Percentiles rank a stretch among this genome's conserved stretches.
Evolutionary conservation across 371 early-diverging fungal species (phyloP).

Genomic region (Aphelidium insulamus): DNA sequence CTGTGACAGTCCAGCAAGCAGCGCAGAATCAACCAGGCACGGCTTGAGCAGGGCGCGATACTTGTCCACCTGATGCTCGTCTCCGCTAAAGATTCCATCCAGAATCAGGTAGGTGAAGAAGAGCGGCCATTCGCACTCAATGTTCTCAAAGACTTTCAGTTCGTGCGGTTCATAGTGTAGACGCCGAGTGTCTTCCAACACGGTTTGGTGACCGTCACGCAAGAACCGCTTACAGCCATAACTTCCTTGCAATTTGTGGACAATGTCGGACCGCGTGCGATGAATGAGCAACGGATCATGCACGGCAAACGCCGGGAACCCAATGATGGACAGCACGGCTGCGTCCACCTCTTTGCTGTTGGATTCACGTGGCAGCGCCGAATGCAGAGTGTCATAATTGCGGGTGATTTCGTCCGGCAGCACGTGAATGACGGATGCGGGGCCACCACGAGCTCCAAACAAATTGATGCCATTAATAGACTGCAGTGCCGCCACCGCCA

Average conservation of each 20-base stretch:
- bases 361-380: conserved; percentile 69
- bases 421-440: conserved; percentile 55
- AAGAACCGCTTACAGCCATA: conserved; percentile 75
- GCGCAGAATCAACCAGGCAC: conserved; percentile 38
- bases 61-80: conserved; percentile 38
- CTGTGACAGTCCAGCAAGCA: too few species aligned
- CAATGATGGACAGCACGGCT: conserved; percentile 59
- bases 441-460: conserved; percentile 60
- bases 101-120: conserved; percentile 75
- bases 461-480: conserved; percentile 70
- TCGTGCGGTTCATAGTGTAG: conserved; percentile 67
- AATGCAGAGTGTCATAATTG: conserved; percentile 53
- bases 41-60: conserved; percentile 42
- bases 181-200: conserved; percentile 48
- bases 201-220: conserved; percentile 73
- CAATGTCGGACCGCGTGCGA: conserved; percentile 44
- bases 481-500: conserved; percentile 67
- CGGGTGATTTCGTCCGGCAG: conserved; percentile 69
- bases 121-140: conserved; percentile 81
- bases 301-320: conserved; percentile 75
- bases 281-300: conserved; percentile 36
- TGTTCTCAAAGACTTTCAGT: conserved; percentile 57
- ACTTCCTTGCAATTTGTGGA: conserved; percentile 54
- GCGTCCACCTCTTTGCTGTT: conserved; percentile 76
- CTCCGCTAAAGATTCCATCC: conserved; percentile 50